These are phyloP conservation scores for Linnemannia exigua DNA, from an alignment of 192 early-diverging fungal genomes.

Conservation along the genomic window DNA sequence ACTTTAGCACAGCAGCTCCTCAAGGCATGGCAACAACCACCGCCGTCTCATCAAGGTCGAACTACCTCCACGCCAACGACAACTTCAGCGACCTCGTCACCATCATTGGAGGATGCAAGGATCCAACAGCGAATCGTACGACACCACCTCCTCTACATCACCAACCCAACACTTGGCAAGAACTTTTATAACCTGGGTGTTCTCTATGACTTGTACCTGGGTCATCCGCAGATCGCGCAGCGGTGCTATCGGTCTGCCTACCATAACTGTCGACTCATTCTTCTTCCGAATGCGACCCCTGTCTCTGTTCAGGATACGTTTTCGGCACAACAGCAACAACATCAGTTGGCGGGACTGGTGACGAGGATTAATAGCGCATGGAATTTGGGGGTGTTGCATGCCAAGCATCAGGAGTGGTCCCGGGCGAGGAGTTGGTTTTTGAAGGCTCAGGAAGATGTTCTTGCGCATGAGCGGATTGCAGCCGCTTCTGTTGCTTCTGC, in stretches of 20 bases:
- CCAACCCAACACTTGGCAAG: conserved; percentile 38
- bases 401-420: conserved; percentile 27
- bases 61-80: background rate
- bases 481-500: background rate
- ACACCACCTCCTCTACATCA: conserved; percentile 41
- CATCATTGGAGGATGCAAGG: background rate
- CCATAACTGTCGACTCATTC: conserved; percentile 1
- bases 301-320: background rate
- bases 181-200: conserved; percentile 52
- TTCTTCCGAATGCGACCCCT: background rate
- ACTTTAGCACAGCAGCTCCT: conserved; percentile 22
- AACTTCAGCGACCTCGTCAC: background rate
- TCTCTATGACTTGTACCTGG: conserved; percentile 32
- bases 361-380: conserved; percentile 52
- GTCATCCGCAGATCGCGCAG: conserved; percentile 17
- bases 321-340: background rate
- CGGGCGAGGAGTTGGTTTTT: conserved; percentile 36
- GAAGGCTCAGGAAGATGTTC: conserved; percentile 28
- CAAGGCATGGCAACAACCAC: conserved; percentile 26
- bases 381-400: conserved; percentile 40
- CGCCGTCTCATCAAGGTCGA: background rate
- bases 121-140: conserved; percentile 29
- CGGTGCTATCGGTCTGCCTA: conserved; percentile 37
- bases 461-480: conserved; percentile 7
- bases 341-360: background rate